Conservation (phyloP, 306 rosid genomes). For the Casuarina equisetifolia region DNA sequence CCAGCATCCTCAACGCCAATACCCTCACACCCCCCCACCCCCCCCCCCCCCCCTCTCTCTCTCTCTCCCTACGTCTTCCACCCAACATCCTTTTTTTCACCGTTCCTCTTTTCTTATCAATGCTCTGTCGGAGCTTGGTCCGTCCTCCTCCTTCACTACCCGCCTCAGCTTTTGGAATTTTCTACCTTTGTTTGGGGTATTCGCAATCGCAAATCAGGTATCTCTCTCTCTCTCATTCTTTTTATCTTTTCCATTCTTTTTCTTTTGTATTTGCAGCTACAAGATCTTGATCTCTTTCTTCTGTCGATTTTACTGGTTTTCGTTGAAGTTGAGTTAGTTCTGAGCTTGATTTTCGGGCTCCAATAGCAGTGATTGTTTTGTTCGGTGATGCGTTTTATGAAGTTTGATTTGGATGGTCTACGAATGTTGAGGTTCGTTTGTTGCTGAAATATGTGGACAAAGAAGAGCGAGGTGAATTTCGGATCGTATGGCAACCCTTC, state of each 20-base stretch:
- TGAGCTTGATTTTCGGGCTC: background rate
- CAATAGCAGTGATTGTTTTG: background rate
- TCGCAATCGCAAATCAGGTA: conserved; percentile 19
- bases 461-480: background rate
- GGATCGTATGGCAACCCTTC: background rate
- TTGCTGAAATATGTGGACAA: conserved; percentile 4
- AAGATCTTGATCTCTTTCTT: conserved; percentile 6
- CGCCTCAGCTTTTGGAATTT: conserved; percentile 11
- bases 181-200: background rate
- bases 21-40: no score
- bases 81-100: background rate
- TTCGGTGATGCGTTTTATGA: background rate
- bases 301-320: background rate
- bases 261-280: background rate
- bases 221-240: background rate
- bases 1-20: no score
- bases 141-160: background rate
- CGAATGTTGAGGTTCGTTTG: conserved; percentile 17
- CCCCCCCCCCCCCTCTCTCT: background rate
- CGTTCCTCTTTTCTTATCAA: conserved; percentile 16
- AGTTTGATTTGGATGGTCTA: conserved; percentile 1
- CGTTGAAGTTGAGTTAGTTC: background rate
- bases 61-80: background rate
- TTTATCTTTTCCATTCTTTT: background rate
- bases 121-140: conserved; percentile 22